Percentiles rank a stretch among this genome's conserved stretches.
phyloP scores from a whole-genome alignment of 108 stramenopile species.

The Heterococcus sp. region DNA sequence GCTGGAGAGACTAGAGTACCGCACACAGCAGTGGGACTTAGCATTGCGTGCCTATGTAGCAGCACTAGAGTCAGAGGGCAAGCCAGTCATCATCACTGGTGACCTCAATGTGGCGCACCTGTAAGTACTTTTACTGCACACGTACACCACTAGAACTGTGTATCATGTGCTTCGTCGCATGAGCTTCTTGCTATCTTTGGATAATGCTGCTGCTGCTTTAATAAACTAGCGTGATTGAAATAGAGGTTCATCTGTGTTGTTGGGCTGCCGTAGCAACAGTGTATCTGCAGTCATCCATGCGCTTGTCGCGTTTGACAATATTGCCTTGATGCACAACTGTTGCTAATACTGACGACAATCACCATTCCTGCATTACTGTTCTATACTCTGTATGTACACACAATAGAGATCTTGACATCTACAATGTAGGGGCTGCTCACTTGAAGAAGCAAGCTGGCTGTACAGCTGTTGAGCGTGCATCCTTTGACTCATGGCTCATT shows the following conservation, averaged over 20 bases:
- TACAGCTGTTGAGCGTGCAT: slow-evolving; percentile 49
- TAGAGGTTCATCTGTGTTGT: too few relatives aligned
- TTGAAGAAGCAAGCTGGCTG: slow-evolving; percentile 49
- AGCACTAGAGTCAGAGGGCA: slow-evolving; percentile 22
- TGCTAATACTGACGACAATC: not conserved
- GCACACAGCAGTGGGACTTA: slow-evolving; percentile 88
- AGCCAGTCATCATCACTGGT: slow-evolving; percentile 53
- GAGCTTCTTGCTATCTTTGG: too few relatives aligned
- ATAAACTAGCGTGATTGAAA: too few relatives aligned
- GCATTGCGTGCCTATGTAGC: slow-evolving; percentile 60
- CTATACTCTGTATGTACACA: too few relatives aligned
- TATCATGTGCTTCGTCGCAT: too few relatives aligned
- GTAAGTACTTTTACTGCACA: slow-evolving; percentile 28
- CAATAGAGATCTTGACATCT: slow-evolving; percentile 52
- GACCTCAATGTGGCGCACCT: slow-evolving; percentile 58
- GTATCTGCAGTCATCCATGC: too few relatives aligned
- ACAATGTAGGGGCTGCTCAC: slow-evolving; percentile 57
- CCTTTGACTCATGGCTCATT: slow-evolving; percentile 43
- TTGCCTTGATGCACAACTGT: too few relatives aligned
- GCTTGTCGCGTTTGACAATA: too few relatives aligned
- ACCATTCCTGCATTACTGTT: not conserved
- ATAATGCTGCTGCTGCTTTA: too few relatives aligned
- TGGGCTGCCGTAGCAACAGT: too few relatives aligned
- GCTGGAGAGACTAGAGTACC: slow-evolving; percentile 82
- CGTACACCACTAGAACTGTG: too few relatives aligned